Evolutionary conservation across 2,329 filamentous ascomycete species (phyloP), one percentile per base, ranked within the genome.

Genomic region (Colletotrichum sublineola): DNA sequence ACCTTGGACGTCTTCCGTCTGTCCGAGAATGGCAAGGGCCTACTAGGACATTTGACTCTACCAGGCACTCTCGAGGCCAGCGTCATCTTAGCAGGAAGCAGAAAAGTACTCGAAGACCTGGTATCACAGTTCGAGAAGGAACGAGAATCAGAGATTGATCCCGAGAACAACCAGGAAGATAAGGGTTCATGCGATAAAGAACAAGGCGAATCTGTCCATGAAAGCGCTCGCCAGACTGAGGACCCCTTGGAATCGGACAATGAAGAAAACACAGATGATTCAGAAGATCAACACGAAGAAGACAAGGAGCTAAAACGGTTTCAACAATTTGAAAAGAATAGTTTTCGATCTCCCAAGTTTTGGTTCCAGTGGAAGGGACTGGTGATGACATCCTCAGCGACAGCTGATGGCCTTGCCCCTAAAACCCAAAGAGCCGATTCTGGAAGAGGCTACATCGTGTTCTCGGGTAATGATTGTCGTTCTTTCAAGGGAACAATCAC

Each of bases 351-450:
- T 1, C 70, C 70, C 11, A 73, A 70, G 24, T 70, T 73, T 18
- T 73, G 70, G 70, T 70, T 73, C 9, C 60, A 70, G 42, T 73
- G 67, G 70, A 60, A 70, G 20, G 70, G 70, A 1, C 14, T 31
- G 18, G 53, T 60, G 1, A 11, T 0, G 8, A 2, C 31, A 20
- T 2, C 44, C 0, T 11, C 29, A 0, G 1, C 38, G 31, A 18
- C 52, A 12, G 36, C 24, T 12, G 7, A 12, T 31, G 2, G 18
- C 7, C 14, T 12, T 1, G 7, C n/a, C 2, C 0, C 9, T 1
- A 11, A 18, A 14, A 44, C 36, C 1, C 8, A 14, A 2, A 44
- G 1, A 1, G 0, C 0, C 7, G 53, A 57, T 18, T 65, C 40
- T 29, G 66, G 70, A 8, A 64, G 66, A 29, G 70, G 70, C 31